Base-by-base conservation (phyloP, 1,139 yeast species). In the Blastobotrys ciferrii region DNA sequence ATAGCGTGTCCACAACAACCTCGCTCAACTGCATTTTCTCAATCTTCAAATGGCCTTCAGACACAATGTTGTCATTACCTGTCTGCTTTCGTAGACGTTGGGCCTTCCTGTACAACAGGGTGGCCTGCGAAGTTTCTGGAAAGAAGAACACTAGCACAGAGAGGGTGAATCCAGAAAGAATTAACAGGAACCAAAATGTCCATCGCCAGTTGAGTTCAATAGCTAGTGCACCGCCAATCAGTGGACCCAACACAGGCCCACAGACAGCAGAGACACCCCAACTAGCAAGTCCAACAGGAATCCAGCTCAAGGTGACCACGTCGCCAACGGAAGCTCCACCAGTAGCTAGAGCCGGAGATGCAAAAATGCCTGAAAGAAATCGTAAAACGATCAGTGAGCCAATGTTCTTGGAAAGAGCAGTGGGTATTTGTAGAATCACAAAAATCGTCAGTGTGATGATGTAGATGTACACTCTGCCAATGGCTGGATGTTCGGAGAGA, bases 311-410 rank as follows among this genome's bases (percentile, higher is more conserved):
- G 31, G 50, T 41, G 20, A 59, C 47, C 19, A 64, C 52, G 67
- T 89, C 97, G 51, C 84, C 76, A 53, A 88, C 77, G 3, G 95
- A 81, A 52, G 96, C 96, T 51, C 91, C 94, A 9, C 92, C 95
- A 56, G 87, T 81, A 3, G 95, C 82, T 62, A 89, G 73, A 0
- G 95, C 89, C 4, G 96, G 96, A 3, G 92, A 81, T 0, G 94
- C 87, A 51, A 85, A 75, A 31, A 84, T 73, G 2, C 96, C 97
- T 36, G 88, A 77, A 57, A 89, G 78, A 64, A 88, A 86, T 57
- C 97, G 74, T 46, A 86, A 69, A 1, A 87, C 84, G 44, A 87
- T 70, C 17, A 71, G 57, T 1, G 65, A 61, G 3, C 66, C 64
- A 32, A 82, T 73, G 55, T 80, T 80, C 19, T 73, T 66, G 1